A percentile compares a stretch with the other conserved stretches of the same genome.
phyloP scores from a whole-genome alignment of 768 basidiomycete species.

The Mycena venus region DNA sequence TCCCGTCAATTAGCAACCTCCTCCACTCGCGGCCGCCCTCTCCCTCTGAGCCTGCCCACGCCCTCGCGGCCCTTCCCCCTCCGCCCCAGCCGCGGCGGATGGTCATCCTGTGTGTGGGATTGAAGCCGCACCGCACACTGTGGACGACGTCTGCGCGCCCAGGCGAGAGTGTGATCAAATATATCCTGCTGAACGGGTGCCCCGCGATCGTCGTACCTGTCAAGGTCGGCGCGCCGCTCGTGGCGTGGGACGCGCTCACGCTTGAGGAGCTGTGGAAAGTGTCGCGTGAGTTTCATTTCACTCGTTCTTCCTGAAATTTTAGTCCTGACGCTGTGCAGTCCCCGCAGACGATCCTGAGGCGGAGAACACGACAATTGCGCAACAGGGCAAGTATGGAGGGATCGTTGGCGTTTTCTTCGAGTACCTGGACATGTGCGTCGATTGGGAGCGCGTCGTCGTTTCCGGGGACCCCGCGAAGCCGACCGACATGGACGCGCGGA shows the following conservation, averaged over 20 bases:
- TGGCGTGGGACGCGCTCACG: slow-evolving; percentile 75
- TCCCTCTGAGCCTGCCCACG: slow-evolving; percentile 54
- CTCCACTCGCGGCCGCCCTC: slow-evolving; percentile 66
- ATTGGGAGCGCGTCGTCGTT: slow-evolving; percentile 67
- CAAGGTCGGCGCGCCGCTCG: slow-evolving; percentile 70
- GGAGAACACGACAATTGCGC: slow-evolving; percentile 45
- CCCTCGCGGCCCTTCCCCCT: slow-evolving; percentile 54
- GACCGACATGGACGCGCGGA: slow-evolving; percentile 45
- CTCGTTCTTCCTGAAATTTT: neutral
- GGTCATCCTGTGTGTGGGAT: slow-evolving; percentile 66
- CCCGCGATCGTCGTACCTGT: slow-evolving; percentile 72
- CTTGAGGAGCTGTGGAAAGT: slow-evolving; percentile 66
- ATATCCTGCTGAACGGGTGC: slow-evolving; percentile 72
- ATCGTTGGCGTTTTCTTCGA: slow-evolving; percentile 70
- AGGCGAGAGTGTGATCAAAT: slow-evolving; percentile 73
- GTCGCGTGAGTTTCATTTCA: neutral
- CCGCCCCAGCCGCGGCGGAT: slow-evolving; percentile 67
- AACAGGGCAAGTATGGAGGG: slow-evolving; percentile 62
- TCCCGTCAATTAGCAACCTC: slow-evolving; percentile 58
- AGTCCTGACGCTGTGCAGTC: neutral
- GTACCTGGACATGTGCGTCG: slow-evolving; percentile 71
- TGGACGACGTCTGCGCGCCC: slow-evolving; percentile 74
- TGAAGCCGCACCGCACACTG: slow-evolving; percentile 71
- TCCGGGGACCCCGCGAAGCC: slow-evolving; percentile 33
- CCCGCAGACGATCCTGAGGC: slow-evolving; percentile 46